Percentiles rank a stretch among this genome's conserved stretches.
These are phyloP conservation scores for Citeromyces hawaiiensis DNA, from an alignment of 1,139 yeast genomes.

Conservation along the genomic window DNA sequence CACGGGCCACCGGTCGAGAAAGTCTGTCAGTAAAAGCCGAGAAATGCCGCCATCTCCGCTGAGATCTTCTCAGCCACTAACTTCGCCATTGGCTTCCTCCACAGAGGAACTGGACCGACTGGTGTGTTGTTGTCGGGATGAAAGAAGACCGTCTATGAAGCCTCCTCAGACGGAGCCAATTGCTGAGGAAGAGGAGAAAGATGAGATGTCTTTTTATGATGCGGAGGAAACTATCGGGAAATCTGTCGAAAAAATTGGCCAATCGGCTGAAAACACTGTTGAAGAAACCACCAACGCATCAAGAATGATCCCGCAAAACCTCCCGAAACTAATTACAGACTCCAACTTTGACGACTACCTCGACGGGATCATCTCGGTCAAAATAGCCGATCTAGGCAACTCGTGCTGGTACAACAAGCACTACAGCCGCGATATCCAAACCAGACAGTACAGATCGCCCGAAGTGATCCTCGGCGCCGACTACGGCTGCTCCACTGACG, in stretches of 20 bases:
- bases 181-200: slow-evolving; percentile 4
- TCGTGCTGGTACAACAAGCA: slow-evolving; percentile 68
- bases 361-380: slow-evolving; percentile 32
- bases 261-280: too few relatives aligned
- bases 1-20: slow-evolving; percentile 4
- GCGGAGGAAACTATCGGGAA: background rate
- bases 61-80: slow-evolving; percentile 39
- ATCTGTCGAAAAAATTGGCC: background rate
- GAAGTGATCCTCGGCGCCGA: slow-evolving; percentile 55
- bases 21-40: slow-evolving; percentile 28
- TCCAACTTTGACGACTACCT: slow-evolving; percentile 19
- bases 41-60: slow-evolving; percentile 50
- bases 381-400: slow-evolving; percentile 78
- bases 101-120: slow-evolving; percentile 3
- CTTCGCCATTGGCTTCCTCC: slow-evolving; percentile 21
- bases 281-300: background rate
- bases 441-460: slow-evolving; percentile 77
- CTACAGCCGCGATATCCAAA: slow-evolving; percentile 75
- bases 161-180: background rate
- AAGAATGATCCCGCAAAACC: background rate
- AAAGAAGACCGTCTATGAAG: background rate
- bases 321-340: slow-evolving; percentile 13
- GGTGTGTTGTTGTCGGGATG: background rate
- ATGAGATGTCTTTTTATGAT: background rate
- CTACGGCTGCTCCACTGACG: slow-evolving; percentile 80